These are phyloP conservation scores for Begonia fuchsioides DNA, from an alignment of 306 rosid genomes.

Conservation along the genomic window DNA sequence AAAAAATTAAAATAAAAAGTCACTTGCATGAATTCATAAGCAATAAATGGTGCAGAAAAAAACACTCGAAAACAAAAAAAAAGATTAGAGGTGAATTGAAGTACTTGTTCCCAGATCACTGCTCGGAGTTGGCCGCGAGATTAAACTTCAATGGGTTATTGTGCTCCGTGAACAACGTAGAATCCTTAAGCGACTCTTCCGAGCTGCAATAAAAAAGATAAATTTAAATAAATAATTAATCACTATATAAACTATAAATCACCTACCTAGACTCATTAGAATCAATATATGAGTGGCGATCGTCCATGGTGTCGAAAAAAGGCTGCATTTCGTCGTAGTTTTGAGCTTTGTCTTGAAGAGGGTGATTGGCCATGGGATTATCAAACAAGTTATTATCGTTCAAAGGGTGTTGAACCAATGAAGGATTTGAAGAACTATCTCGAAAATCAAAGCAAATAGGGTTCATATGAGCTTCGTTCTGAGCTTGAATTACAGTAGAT, in stretches of 20 bases:
- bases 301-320: constrained; percentile 46
- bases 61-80: neutral
- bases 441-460: constrained; percentile 26
- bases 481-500: constrained; percentile 24
- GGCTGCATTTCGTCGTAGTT: constrained; percentile 56
- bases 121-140: constrained; percentile 57
- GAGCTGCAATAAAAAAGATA: constrained; percentile 28
- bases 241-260: neutral
- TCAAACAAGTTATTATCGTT: too few relatives aligned
- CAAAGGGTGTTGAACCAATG: too few relatives aligned
- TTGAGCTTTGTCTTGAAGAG: constrained; percentile 17
- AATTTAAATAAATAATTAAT: neutral
- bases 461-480: constrained; percentile 18
- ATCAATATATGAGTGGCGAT: constrained; percentile 50
- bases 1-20: too few relatives aligned
- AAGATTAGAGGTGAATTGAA: neutral
- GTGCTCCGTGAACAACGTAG: constrained; percentile 34
- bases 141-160: constrained; percentile 65
- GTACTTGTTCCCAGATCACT: neutral
- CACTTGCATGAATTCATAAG: too few relatives aligned
- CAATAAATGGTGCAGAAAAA: too few relatives aligned
- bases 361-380: too few relatives aligned
- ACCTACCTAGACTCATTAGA: constrained; percentile 62
- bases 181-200: constrained; percentile 56
- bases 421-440: too few relatives aligned